Base-by-base conservation (phyloP, 257 asterid genomes). In the Eucommia ulmoides region DNA sequence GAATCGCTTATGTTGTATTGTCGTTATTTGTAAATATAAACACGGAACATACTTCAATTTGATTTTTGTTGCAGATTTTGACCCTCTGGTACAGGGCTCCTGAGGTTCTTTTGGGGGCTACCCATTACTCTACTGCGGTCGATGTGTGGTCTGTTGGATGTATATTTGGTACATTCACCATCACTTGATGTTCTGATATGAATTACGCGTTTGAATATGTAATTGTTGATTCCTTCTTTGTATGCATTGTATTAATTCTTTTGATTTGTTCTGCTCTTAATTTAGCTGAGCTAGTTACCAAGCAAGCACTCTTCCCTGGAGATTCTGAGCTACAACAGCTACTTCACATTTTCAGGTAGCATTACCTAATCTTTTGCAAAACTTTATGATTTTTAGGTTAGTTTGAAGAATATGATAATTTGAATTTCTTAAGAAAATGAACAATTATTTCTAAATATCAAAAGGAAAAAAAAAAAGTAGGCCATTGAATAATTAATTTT, bases 21-120 rank as follows among this genome's bases (percentile, higher is more conserved):
- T 6, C 38, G 6, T 29, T 29, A 6, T 12, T 29, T 29, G 38
- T 29, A n/a, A n/a, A n/a, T n/a, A n/a, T n/a, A n/a, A n/a, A n/a
- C n/a, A n/a, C n/a, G n/a, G n/a, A n/a, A n/a, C n/a, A n/a, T n/a
- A n/a, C n/a, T n/a, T n/a, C n/a, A n/a, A n/a, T n/a, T n/a, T 29
- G 12, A 29, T 29, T 18, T 14, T 41, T 55, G 26, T 53, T 51
- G 54, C 82, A 89, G 98, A 85, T 89, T 59, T 70, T 91, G 74
- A 91, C 99, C 52, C 93, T 91, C 19, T 91, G 99, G 99, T 86
- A 91, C 48, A 81, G 99, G 68, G 99, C 99, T 63, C 99, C 99
- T 44, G 99, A 91, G 74, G 96, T 91, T 47, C 95, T 86, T 41
- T 60, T 91, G 73, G 99, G 99, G 41, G 83, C 94, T 14, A 83